phyloP scores from a whole-genome alignment of 139 green algal species.

The Choricystis sp. region DNA sequence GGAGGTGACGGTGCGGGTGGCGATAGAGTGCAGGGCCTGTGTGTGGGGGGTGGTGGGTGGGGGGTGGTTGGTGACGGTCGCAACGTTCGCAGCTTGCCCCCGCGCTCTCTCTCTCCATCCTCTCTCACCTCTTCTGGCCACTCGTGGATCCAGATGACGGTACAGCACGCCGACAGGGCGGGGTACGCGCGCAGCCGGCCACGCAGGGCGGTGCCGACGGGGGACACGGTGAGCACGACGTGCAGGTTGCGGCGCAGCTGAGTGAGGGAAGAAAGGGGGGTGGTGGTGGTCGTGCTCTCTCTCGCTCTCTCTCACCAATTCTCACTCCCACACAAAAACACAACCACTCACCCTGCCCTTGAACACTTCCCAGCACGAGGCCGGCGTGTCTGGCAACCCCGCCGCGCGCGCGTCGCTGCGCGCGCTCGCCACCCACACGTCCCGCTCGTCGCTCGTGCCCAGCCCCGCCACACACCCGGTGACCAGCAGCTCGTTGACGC shows the following conservation, averaged over 20 bases:
- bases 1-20: slow-evolving; percentile 41
- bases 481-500: slow-evolving; percentile 80
- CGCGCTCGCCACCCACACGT: slow-evolving; percentile 22
- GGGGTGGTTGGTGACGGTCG: too few relatives aligned
- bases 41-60: too few relatives aligned
- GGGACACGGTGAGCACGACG: slow-evolving; percentile 78
- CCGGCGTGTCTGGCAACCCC: slow-evolving; percentile 59
- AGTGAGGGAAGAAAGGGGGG: too few relatives aligned
- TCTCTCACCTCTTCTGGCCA: slow-evolving; percentile 74
- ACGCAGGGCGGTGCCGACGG: slow-evolving; percentile 81
- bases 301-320: too few relatives aligned
- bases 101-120: too few relatives aligned
- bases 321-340: too few relatives aligned
- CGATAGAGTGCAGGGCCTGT: slow-evolving; percentile 43
- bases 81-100: too few relatives aligned
- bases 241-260: slow-evolving; percentile 64
- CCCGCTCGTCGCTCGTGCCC: slow-evolving; percentile 25
- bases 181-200: slow-evolving; percentile 72
- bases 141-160: slow-evolving; percentile 69
- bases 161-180: slow-evolving; percentile 65
- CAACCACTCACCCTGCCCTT: slow-evolving; percentile 51
- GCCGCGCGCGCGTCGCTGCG: slow-evolving; percentile 63
- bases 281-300: too few relatives aligned
- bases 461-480: slow-evolving; percentile 65
- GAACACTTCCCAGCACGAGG: slow-evolving; percentile 80